phyloP scores from a whole-genome alignment of 352 stramenopile species.

The Phytopythium litorale region DNA sequence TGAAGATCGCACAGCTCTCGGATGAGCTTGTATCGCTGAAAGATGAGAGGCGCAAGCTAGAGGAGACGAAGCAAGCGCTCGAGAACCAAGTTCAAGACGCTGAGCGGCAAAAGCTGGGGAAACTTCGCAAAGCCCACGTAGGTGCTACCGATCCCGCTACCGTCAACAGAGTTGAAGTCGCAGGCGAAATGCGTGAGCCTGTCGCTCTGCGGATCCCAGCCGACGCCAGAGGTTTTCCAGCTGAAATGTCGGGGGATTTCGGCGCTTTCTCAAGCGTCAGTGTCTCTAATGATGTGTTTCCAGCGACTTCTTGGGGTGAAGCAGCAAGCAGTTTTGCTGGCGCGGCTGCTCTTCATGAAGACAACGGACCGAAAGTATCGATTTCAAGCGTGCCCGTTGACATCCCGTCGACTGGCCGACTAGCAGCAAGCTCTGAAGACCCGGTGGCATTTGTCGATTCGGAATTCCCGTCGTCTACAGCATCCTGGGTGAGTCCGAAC shows the following conservation, averaged over 20 bases:
- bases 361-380: background rate
- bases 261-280: slow-evolving; percentile 11
- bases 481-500: background rate
- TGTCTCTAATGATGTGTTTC: background rate
- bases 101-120: background rate
- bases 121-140: background rate
- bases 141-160: background rate
- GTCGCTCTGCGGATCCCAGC: background rate
- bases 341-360: background rate
- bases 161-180: background rate
- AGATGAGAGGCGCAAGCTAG: slow-evolving; percentile 10
- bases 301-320: background rate
- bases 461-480: background rate
- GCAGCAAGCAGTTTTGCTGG: background rate
- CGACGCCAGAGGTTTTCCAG: background rate
- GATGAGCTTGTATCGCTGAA: slow-evolving; percentile 13
- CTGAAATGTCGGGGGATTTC: background rate
- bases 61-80: slow-evolving; percentile 3
- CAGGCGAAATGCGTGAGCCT: background rate
- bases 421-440: background rate
- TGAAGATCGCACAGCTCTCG: background rate
- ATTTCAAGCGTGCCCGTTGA: background rate
- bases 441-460: background rate
- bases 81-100: background rate
- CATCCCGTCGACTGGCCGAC: background rate